Conservation (phyloP, 1,139 yeast species). For the Geotrichum phurueaensis region DNA sequence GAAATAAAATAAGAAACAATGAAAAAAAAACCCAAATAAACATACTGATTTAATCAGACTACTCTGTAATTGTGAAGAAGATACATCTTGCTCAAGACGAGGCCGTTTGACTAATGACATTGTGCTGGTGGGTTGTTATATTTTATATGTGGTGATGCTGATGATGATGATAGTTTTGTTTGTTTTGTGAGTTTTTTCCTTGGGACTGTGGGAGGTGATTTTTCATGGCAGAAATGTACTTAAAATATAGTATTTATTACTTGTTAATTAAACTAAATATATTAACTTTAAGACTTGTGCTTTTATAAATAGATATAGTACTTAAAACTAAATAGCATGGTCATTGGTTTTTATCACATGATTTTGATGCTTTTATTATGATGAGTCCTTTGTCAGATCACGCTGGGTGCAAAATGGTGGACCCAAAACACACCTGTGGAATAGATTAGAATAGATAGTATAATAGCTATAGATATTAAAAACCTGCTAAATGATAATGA, state of each 20-base stretch:
- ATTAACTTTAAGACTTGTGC: background rate
- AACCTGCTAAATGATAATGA: no score
- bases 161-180: background rate
- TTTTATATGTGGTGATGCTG: background rate
- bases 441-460: no score
- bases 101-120: slow-evolving; percentile 12
- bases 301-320: background rate
- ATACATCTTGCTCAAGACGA: background rate
- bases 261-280: no score
- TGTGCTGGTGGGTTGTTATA: background rate
- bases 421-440: no score
- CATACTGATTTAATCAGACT: background rate
- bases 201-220: background rate
- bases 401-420: no score
- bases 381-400: no score
- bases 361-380: no score
- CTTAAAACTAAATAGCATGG: background rate
- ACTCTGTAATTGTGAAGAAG: background rate
- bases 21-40: background rate
- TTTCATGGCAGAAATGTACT: background rate
- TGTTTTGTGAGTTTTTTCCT: background rate
- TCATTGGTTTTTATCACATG: no score
- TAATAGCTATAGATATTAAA: no score
- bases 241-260: no score
- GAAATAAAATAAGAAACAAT: background rate